Evolutionary conservation across 768 basidiomycete genomes (phyloP), one percentile per base, ranked within the genome.

Genomic region (Dioszegia hungarica): DNA sequence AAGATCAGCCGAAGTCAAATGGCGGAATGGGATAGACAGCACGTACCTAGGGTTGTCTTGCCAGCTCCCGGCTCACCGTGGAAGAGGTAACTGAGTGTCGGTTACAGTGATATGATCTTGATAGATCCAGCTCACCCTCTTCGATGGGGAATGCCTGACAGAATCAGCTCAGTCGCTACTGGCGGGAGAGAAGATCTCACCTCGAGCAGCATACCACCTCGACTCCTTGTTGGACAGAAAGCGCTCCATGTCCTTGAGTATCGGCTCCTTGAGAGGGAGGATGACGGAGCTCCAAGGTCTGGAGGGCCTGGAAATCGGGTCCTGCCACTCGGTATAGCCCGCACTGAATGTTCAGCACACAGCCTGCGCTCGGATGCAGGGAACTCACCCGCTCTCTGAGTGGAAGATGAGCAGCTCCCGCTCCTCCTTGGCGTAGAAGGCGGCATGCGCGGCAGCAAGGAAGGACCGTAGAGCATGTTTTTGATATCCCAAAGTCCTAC

Each of bases 131-230:
- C 61, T 40, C 39, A 67, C 43, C 72, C 73, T 59, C 71, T 43
- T 34, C 71, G 55, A 62, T 75, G 70, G 1, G 73, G 70, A 28
- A 75, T 74, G 46, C 73, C 72, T 73, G 28, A 33, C 3, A 22
- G 1, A 3, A 25, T 44, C 19, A 50, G 41, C 37, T 25, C 3
- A 14, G 17, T 12, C 9, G 11, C 2, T 31, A 4, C 20, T 51
- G 37, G 14, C 19, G 20, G 5, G 2, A 17, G 10, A 20, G 24
- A 19, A 14, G 6, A 34, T 29, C 68, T 60, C 45, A 71, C 73
- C 73, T 63, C 73, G 52, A 4, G 69, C 64, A 45, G 62, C 66
- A 48, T 75, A 75, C 73, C 70, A 75, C 14, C 27, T 47, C 2
- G 19, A 46, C 37, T 62, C 65, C 39, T 61, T 59, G 2, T 61